Conservation (phyloP, 352 stramenopile genomes). For the Pythium myriotylum region DNA sequence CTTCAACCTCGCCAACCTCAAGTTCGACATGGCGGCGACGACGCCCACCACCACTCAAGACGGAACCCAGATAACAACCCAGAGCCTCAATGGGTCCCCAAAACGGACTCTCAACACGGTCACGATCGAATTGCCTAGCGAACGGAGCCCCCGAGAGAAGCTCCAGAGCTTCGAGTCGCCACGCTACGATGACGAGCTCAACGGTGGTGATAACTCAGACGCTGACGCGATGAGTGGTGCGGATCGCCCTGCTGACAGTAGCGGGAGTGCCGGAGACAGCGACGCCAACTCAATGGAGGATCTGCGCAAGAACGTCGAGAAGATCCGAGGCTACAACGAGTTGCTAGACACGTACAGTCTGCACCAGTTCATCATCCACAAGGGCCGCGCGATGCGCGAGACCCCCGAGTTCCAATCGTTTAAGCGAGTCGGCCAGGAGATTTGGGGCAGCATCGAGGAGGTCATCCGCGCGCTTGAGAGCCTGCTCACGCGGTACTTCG, state of each 20-base stretch:
- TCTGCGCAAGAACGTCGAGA: constrained; percentile 71
- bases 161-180: not conserved
- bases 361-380: constrained; percentile 91
- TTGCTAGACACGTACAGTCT: constrained; percentile 79
- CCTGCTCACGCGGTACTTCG: constrained; percentile 80
- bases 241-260: not conserved
- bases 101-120: constrained; percentile 18
- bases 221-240: not conserved
- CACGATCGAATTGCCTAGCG: constrained; percentile 21
- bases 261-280: constrained; percentile 5
- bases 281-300: constrained; percentile 59
- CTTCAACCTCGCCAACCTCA: constrained; percentile 77
- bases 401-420: constrained; percentile 90
- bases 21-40: constrained; percentile 62
- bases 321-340: constrained; percentile 82
- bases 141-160: not conserved
- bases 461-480: constrained; percentile 73
- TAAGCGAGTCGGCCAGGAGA: constrained; percentile 67
- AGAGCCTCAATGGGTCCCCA: not conserved
- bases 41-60: not conserved
- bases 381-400: constrained; percentile 74
- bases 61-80: not conserved
- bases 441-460: constrained; percentile 82
- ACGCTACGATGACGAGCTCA: not conserved
- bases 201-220: not conserved